These are phyloP conservation scores for Myrica gale DNA, from an alignment of 306 rosid species.

Conservation along the genomic window DNA sequence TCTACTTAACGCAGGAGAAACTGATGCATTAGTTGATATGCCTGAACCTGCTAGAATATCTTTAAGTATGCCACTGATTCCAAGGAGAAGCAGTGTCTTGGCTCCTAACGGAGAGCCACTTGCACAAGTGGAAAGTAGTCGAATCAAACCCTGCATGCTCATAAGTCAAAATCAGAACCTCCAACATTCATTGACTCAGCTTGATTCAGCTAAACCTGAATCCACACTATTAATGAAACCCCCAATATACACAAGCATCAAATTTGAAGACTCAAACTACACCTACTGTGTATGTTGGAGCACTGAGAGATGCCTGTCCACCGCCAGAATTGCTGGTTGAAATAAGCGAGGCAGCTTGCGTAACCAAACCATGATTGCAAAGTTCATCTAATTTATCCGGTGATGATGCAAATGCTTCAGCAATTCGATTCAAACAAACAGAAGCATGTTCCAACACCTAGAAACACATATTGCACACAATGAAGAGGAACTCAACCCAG, in stretches of 20 bases:
- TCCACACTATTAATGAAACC: not conserved
- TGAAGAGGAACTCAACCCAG: slow-evolving; percentile 1
- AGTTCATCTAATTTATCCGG: slow-evolving; percentile 90
- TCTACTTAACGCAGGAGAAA: slow-evolving; percentile 88
- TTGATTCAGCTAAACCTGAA: not conserved
- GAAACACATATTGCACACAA: slow-evolving; percentile 20
- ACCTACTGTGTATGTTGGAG: slow-evolving; percentile 87
- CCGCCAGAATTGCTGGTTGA: slow-evolving; percentile 95
- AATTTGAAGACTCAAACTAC: slow-evolving; percentile 9
- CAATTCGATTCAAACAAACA: slow-evolving; percentile 97
- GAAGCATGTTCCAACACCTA: slow-evolving; percentile 99
- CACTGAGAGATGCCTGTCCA: slow-evolving; percentile 93
- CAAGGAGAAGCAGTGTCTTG: slow-evolving; percentile 83
- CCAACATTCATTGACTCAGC: not conserved
- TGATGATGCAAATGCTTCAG: slow-evolving; percentile 92
- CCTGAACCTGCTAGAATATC: slow-evolving; percentile 88
- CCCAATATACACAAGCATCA: slow-evolving; percentile 2
- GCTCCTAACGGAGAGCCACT: slow-evolving; percentile 98
- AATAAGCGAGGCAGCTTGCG: slow-evolving; percentile 94
- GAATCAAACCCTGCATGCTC: slow-evolving; percentile 81
- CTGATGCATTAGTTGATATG: slow-evolving; percentile 65
- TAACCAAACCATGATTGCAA: slow-evolving; percentile 88
- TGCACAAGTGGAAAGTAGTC: slow-evolving; percentile 95
- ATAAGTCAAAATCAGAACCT: slow-evolving; percentile 29
- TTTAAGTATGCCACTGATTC: slow-evolving; percentile 92